Base-by-base conservation (phyloP, 2,329 filamentous ascomycete species). In the Helminthosporium solani region DNA sequence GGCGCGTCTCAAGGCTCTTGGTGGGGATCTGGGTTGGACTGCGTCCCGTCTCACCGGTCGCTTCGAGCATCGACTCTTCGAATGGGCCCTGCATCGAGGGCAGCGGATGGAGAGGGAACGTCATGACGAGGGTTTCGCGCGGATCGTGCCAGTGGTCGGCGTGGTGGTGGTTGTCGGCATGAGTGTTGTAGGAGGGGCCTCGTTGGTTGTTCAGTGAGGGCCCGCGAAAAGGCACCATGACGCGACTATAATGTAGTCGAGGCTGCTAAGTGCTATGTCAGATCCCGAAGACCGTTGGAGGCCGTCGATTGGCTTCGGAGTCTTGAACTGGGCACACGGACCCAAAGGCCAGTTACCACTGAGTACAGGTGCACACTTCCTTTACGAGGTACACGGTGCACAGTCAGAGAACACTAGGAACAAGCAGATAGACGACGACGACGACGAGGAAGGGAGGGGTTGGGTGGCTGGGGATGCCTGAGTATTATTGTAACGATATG, bases 11-110 rank as follows among this genome's bases (percentile, higher is more conserved):
- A 38, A 68, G 52, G 42, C 53, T 58, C 42, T 58, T 60, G 35
- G 66, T 79, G 70, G 46, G 75, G 34, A 53, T 74, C 39, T 73
- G 75, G 51, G 62, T 64, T 53, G 64, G 55, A 39, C 64, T 50
- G 52, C 57, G 59, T 50, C 57, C 59, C 2, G 61, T 66, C 53
- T 68, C 62, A 50, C 66, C 47, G 78, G 70, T 64, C 78, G 85
- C 85, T 63, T 94, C 89, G 46, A 83, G 74, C 57, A 94, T 82
- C 2, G 88, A 92, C 71, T 94, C 89, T 58, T 87, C 84, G 66
- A 95, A 94, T 50, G 89, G 87, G 51, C 80, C 82, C 67, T 94
- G 89, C 82, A 94, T 87, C 23, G 81, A 79, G 14, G 81, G 74
- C 41, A 94, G 85, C 6, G 89, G 89, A 64, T 95, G 89, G 34